Evolutionary conservation across 257 asterid genomes (phyloP).

Genomic region (Agastache rugosa): DNA sequence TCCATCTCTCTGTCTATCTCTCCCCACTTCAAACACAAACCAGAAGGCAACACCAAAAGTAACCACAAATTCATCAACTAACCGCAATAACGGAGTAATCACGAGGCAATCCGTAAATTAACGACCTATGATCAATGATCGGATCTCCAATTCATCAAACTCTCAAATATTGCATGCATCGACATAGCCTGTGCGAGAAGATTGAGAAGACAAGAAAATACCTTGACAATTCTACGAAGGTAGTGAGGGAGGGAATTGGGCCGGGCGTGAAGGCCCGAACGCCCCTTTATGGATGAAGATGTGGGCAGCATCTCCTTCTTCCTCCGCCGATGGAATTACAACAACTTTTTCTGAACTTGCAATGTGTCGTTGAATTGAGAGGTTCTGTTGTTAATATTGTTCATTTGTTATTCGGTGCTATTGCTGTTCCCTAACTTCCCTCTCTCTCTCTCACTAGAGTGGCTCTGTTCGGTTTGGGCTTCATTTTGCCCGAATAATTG

Average conservation of each 20-base stretch:
- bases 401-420: neutral
- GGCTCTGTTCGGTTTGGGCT: constrained; percentile 1
- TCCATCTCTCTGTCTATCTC: neutral
- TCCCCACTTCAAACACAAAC: neutral
- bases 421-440: constrained; percentile 8
- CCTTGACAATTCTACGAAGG: constrained; percentile 29
- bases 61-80: neutral
- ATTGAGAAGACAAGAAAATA: neutral
- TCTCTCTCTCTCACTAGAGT: neutral
- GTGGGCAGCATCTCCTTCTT: constrained; percentile 26
- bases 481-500: neutral
- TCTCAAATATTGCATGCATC: neutral
- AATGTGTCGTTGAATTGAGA: neutral
- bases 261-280: neutral
- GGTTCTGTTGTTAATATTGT: neutral
- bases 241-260: constrained; percentile 23
- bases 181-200: neutral
- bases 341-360: neutral
- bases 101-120: neutral
- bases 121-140: constrained; percentile 15
- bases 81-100: neutral
- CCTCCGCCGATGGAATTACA: neutral
- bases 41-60: neutral
- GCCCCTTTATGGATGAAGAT: constrained; percentile 13
- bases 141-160: neutral